A percentile compares a stretch with the other conserved stretches of the same genome.
These are phyloP conservation scores for Chaetomium sp. DNA, from an alignment of 2,329 filamentous ascomycete genomes.

Conservation along the genomic window DNA sequence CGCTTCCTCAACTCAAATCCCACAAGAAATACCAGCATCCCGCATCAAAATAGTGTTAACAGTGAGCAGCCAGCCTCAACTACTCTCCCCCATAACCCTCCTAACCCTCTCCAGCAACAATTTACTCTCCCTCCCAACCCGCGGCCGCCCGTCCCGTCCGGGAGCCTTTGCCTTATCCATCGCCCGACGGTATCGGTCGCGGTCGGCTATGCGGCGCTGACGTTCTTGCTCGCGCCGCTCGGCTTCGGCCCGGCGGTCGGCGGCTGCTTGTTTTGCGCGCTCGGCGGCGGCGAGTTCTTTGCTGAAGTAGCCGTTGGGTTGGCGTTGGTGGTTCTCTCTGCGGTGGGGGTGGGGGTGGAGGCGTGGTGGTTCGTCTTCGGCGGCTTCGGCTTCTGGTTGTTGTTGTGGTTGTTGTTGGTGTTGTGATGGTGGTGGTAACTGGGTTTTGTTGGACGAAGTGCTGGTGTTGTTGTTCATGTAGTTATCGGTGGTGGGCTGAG, in stretches of 20 bases:
- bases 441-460: background rate
- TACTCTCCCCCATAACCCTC: conserved; percentile 53
- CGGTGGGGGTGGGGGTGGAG: conserved; percentile 13
- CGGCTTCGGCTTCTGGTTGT: conserved; percentile 17
- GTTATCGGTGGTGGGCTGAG: conserved; percentile 18
- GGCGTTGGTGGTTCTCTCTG: conserved; percentile 31
- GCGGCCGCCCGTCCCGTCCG: conserved; percentile 62
- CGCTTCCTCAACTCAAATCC: background rate
- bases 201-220: conserved; percentile 58
- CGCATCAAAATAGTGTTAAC: background rate
- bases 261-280: conserved; percentile 36
- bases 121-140: conserved; percentile 73
- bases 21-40: background rate
- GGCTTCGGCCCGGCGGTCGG: conserved; percentile 37
- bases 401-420: background rate
- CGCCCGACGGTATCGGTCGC: conserved; percentile 57
- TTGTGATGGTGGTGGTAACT: background rate
- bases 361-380: conserved; percentile 9
- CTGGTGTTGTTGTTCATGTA: background rate
- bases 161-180: conserved; percentile 65
- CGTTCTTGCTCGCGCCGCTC: conserved; percentile 53
- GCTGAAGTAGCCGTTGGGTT: conserved; percentile 53
- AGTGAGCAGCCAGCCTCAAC: background rate
- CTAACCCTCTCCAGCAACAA: conserved; percentile 73
- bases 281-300: conserved; percentile 52